A percentile compares a stretch with the other conserved stretches of the same genome.
These are phyloP conservation scores for Cyclotella sp. DNA, from an alignment of 108 stramenopile genomes.

Conservation along the genomic window DNA sequence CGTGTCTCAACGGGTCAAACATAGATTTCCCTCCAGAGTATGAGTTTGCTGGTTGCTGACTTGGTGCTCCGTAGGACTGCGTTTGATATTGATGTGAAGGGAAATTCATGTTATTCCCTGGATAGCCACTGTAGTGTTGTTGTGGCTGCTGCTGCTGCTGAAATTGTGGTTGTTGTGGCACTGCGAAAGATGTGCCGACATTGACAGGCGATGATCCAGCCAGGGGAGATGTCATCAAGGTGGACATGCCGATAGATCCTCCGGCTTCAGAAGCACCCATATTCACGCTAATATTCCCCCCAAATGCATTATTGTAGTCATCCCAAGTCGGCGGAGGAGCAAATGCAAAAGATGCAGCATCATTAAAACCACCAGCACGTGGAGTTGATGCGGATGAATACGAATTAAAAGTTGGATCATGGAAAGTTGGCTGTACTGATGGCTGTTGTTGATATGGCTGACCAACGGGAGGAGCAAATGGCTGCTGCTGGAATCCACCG, in stretches of 20 bases:
- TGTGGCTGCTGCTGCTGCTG: constrained; percentile 16
- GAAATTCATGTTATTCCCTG: constrained; percentile 2
- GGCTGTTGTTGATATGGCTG: constrained; percentile 16
- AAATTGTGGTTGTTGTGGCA: neutral
- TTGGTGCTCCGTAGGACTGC: constrained; percentile 8
- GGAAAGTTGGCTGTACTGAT: constrained; percentile 9
- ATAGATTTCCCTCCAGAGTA: constrained; percentile 2
- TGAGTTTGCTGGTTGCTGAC: neutral
- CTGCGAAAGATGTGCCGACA: neutral
- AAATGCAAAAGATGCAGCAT: constrained; percentile 37
- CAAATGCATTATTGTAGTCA: constrained; percentile 52
- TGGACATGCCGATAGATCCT: constrained; percentile 15
- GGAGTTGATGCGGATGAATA: neutral
- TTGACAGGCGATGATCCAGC: neutral
- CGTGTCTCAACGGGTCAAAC: constrained; percentile 42
- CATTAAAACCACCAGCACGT: neutral
- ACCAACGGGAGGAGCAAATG: neutral
- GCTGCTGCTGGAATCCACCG: neutral
- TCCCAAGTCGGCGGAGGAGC: constrained; percentile 52
- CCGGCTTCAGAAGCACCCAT: constrained; percentile 14
- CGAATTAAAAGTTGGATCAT: constrained; percentile 30
- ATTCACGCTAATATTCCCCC: constrained; percentile 10
- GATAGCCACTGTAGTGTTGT: neutral
- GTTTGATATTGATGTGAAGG: neutral
- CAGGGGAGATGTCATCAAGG: constrained; percentile 8